phyloP scores from a whole-genome alignment of 2,329 filamentous ascomycete genomes.

The Venturia aucupariae region DNA sequence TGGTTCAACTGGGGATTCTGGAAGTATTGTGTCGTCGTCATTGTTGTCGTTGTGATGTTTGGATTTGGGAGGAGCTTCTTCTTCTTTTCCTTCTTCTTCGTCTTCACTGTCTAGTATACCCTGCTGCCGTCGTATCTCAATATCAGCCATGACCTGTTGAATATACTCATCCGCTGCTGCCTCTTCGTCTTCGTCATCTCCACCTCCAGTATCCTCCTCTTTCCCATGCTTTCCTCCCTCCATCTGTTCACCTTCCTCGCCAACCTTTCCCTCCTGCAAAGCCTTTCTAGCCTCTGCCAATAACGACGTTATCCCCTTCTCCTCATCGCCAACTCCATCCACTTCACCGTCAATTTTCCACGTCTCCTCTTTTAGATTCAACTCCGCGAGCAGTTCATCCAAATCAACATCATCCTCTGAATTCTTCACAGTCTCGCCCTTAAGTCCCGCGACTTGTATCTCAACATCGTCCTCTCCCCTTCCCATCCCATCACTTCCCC shows the following conservation, averaged over 20 bases:
- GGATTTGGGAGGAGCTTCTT: constrained; percentile 16
- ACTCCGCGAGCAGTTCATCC: constrained; percentile 37
- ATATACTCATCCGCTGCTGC: constrained; percentile 40
- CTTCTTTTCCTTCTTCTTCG: constrained; percentile 6
- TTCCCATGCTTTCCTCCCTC: constrained; percentile 16
- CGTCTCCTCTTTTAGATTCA: constrained; percentile 24
- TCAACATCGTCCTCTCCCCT: constrained; percentile 35
- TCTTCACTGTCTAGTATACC: constrained; percentile 15
- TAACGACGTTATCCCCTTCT: neutral
- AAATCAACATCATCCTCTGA: constrained; percentile 36
- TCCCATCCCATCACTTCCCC: constrained; percentile 13
- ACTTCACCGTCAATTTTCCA: neutral
- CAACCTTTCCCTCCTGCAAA: constrained; percentile 28
- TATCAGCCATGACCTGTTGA: constrained; percentile 36
- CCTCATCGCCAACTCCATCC: neutral
- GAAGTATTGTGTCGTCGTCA: constrained; percentile 18
- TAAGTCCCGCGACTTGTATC: constrained; percentile 18
- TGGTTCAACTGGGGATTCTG: neutral
- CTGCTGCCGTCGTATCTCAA: constrained; percentile 33
- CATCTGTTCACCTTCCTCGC: constrained; percentile 16
- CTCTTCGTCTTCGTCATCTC: constrained; percentile 25
- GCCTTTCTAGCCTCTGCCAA: constrained; percentile 9
- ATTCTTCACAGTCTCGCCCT: constrained; percentile 18
- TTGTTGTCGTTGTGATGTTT: constrained; percentile 6
- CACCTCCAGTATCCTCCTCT: constrained; percentile 12